Percentiles rank a stretch among this genome's conserved stretches.
Conservation (phyloP, 805 yeast species). For the Clavispora carvajalis region DNA sequence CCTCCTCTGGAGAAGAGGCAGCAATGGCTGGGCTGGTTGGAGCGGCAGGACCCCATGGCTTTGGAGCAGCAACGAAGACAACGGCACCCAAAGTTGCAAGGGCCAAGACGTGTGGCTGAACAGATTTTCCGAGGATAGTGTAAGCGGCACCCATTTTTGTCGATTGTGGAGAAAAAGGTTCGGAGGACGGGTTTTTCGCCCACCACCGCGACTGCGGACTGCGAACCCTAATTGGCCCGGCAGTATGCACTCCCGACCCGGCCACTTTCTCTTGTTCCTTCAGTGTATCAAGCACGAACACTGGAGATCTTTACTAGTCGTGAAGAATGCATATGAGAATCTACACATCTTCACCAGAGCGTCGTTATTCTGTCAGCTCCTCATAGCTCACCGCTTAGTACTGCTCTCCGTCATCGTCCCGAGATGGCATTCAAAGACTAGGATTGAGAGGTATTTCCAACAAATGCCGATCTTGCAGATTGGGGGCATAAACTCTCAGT, state of each 20-base stretch:
- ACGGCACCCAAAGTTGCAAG: slow-evolving; percentile 75
- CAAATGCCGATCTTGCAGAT: too few species aligned
- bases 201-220: slow-evolving; percentile 1
- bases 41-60: slow-evolving; percentile 64
- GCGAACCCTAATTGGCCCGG: slow-evolving; percentile 1
- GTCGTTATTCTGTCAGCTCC: too few species aligned
- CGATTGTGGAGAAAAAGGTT: slow-evolving; percentile 1
- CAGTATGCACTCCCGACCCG: not conserved
- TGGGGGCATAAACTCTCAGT: too few species aligned
- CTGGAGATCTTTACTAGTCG: not conserved
- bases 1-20: slow-evolving; percentile 84
- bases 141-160: slow-evolving; percentile 74
- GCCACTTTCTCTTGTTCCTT: too few species aligned
- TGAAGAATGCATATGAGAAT: too few species aligned
- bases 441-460: too few species aligned
- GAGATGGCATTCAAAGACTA: too few species aligned
- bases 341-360: too few species aligned
- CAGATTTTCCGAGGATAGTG: slow-evolving; percentile 75
- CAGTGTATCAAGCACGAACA: too few species aligned
- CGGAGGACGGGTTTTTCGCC: not conserved
- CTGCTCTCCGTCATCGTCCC: too few species aligned
- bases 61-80: slow-evolving; percentile 58
- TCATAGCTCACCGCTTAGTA: too few species aligned
- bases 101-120: slow-evolving; percentile 79
- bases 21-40: slow-evolving; percentile 63